Evolutionary conservation across 352 stramenopile species (phyloP), one percentile per base, ranked within the genome.

Genomic region (Elongisporangium undulatum): DNA sequence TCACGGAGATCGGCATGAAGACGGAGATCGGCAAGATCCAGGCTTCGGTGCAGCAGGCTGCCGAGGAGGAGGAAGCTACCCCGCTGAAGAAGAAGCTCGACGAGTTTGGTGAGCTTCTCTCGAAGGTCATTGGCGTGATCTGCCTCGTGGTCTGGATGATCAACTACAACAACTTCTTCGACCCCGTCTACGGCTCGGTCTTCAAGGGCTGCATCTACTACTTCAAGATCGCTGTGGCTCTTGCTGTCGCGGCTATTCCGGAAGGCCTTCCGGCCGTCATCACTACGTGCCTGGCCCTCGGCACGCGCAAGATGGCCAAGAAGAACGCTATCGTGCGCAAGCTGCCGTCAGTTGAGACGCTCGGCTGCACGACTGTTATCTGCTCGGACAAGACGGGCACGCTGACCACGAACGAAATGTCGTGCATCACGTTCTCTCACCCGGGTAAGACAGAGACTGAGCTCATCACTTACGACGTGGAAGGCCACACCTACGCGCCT

Each of bases 11-110:
- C 21, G 97, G 97, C 38, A 98, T 99, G 96, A 76, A 92, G 70
- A 99, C 97, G 8, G 97, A 99, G 79, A 99, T 99, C 61, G 98
- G 98, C 23, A 99, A 99, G 80, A 98, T 99, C 61, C 87, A 97
- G 68, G 74, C 89, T 60, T 90, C 75, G n/a, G 82, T 98, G 20
- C 91, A 96, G 56, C 83, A 97, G 54, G 96, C 96, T 9, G 94
- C 95, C 13, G 87, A 95, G 55, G 90, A 98, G 8, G 86, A 97
- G 55, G 84, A 98, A 56, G 92, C 97, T 61, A 99, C 97, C 50
- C 98, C 97, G 26, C 80, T 99, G 1, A 96, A 90, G 62, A 94
- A 98, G 65, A 99, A 99, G 75, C 75, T 99, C 7, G 97, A 99
- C 77, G 95, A 99, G 71, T 99, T 99, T 73, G 97, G 95, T 24